These are phyloP conservation scores for Lasiodiplodia citricola DNA, from an alignment of 2,329 filamentous ascomycete species.

Conservation along the genomic window DNA sequence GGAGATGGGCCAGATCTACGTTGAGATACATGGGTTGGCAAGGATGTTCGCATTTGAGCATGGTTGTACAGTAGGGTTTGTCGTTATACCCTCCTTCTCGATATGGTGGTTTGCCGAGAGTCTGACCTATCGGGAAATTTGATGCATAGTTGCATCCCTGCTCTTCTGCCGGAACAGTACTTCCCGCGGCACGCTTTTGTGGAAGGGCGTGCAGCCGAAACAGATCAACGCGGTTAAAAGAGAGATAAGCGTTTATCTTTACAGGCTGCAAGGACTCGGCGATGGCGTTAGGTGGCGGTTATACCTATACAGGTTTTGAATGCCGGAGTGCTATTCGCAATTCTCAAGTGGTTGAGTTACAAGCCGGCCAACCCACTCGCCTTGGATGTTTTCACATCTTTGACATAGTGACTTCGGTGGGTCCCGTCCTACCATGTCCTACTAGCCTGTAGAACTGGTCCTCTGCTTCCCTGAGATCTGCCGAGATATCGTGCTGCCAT, in stretches of 20 bases:
- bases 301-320: background rate
- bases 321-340: too few species aligned
- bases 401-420: background rate
- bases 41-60: background rate
- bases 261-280: background rate
- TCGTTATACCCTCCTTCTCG: background rate
- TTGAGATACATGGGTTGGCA: background rate
- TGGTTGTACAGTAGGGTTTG: background rate
- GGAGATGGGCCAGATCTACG: background rate
- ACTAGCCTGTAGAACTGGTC: background rate
- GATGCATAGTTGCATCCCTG: background rate
- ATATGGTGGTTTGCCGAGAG: constrained; percentile 7
- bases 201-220: background rate
- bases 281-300: background rate
- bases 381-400: background rate
- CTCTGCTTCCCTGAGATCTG: constrained; percentile 14
- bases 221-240: background rate
- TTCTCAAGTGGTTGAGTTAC: background rate
- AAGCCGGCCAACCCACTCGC: background rate
- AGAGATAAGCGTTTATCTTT: background rate
- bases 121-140: background rate
- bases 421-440: background rate
- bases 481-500: constrained; percentile 44
- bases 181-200: background rate
- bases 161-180: background rate